Conservation (phyloP, 2,329 filamentous ascomycete genomes). For the Ophioceras dolichostomum region DNA sequence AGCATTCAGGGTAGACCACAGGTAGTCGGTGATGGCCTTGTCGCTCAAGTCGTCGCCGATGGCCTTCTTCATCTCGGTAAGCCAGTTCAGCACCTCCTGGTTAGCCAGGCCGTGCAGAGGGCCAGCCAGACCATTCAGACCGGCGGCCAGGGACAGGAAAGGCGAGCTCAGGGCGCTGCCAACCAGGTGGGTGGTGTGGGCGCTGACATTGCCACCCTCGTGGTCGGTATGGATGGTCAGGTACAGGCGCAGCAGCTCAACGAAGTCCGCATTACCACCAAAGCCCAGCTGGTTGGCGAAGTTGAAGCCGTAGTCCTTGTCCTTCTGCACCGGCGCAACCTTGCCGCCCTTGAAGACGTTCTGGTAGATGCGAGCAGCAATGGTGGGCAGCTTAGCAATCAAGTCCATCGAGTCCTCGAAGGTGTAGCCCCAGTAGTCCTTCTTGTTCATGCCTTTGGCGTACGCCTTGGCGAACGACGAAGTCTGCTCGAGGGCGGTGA, state of each 20-base stretch:
- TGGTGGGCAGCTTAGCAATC: slow-evolving; percentile 98
- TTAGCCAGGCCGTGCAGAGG: slow-evolving; percentile 98
- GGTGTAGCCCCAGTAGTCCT: slow-evolving; percentile 98
- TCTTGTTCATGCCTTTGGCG: slow-evolving; percentile 98
- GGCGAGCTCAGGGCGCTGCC: slow-evolving; percentile 94
- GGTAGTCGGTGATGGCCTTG: slow-evolving; percentile 94
- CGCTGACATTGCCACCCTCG: slow-evolving; percentile 97
- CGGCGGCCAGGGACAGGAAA: slow-evolving; percentile 90
- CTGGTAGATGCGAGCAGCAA: slow-evolving; percentile 97
- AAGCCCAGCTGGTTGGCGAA: slow-evolving; percentile 99
- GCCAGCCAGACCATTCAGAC: slow-evolving; percentile 94
- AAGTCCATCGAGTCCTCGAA: slow-evolving; percentile 99
- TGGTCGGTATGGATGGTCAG: slow-evolving; percentile 99
- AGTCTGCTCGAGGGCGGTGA: slow-evolving; percentile 96
- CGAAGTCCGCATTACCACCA: slow-evolving; percentile 86
- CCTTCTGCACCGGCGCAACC: slow-evolving; percentile 89
- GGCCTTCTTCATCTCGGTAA: slow-evolving; percentile 95
- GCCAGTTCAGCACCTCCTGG: slow-evolving; percentile 99
- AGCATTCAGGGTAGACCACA: slow-evolving; percentile 92
- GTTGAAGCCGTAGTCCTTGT: slow-evolving; percentile 99
- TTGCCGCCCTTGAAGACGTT: slow-evolving; percentile 99
- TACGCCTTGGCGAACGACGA: slow-evolving; percentile 98
- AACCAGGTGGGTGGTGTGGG: slow-evolving; percentile 97
- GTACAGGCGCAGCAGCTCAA: slow-evolving; percentile 98
- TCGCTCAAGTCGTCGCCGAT: slow-evolving; percentile 93